Conservation (phyloP, 495 filamentous ascomycete genomes). For the Filosporella fistucella region DNA sequence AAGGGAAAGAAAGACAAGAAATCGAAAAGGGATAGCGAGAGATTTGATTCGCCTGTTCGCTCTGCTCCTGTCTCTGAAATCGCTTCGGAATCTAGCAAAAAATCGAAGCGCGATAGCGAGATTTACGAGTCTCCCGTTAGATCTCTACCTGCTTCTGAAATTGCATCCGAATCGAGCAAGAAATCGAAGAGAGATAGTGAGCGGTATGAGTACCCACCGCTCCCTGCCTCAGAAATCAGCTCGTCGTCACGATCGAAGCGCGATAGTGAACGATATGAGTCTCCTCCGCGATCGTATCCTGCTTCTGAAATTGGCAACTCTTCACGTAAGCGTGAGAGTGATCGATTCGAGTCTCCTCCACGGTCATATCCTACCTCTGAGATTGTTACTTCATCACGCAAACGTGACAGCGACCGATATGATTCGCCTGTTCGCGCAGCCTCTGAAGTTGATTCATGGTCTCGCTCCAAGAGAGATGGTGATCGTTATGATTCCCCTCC, state of each 20-base stretch:
- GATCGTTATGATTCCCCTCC: constrained; percentile 20
- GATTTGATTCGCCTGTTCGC: constrained; percentile 23
- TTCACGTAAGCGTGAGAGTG: constrained; percentile 28
- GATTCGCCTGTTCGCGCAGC: constrained; percentile 20
- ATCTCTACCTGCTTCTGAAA: constrained; percentile 15
- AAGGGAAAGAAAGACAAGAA: constrained; percentile 26
- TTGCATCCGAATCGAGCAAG: constrained; percentile 21
- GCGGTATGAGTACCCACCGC: constrained; percentile 19
- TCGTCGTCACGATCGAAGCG: no score
- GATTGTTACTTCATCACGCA: no score
- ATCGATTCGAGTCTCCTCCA: constrained; percentile 22
- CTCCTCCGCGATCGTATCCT: constrained; percentile 20
- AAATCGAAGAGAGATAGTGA: constrained; percentile 25
- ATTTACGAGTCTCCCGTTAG: constrained; percentile 23
- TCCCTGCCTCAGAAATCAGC: constrained; percentile 7
- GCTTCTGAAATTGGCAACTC: constrained; percentile 5
- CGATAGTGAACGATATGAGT: constrained; percentile 25
- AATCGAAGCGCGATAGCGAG: constrained; percentile 26
- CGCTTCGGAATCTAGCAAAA: constrained; percentile 17
- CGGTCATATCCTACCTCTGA: constrained; percentile 17
- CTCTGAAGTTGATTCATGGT: constrained; percentile 12
- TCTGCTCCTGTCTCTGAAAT: constrained; percentile 13
- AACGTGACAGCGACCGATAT: constrained; percentile 21
- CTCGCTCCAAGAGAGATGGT: constrained; percentile 23
- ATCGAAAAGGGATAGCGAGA: constrained; percentile 25